Percentiles rank a stretch among this genome's conserved stretches.
phyloP scores from a whole-genome alignment of 2,329 filamentous ascomycete genomes.

The Calonectria fujianensis region DNA sequence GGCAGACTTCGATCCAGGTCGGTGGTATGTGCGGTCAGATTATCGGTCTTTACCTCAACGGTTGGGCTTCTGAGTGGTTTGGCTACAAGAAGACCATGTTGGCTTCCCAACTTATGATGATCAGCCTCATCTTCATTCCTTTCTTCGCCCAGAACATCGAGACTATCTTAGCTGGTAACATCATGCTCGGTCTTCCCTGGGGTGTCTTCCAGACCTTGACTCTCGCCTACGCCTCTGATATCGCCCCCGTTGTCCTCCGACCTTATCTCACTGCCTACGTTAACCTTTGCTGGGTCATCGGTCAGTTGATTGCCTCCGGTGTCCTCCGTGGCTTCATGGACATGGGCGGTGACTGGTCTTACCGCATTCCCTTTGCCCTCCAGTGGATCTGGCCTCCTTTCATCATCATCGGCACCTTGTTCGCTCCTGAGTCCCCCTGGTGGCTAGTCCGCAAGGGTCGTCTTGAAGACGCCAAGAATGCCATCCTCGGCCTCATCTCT shows the following conservation, averaged over 20 bases:
- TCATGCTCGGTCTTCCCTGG: slow-evolving; percentile 75
- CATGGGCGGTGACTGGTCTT: slow-evolving; percentile 65
- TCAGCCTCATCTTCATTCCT: slow-evolving; percentile 74
- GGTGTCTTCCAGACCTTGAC: slow-evolving; percentile 72
- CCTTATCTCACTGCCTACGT: slow-evolving; percentile 69
- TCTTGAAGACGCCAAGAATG: slow-evolving; percentile 44
- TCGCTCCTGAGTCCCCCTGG: slow-evolving; percentile 71
- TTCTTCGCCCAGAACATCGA: slow-evolving; percentile 75
- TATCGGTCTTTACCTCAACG: slow-evolving; percentile 77
- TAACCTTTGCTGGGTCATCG: slow-evolving; percentile 71
- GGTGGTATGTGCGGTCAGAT: slow-evolving; percentile 74
- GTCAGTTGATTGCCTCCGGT: slow-evolving; percentile 66
- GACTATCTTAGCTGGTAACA: slow-evolving; percentile 73
- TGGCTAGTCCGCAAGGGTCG: slow-evolving; percentile 63
- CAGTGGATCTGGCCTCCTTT: slow-evolving; percentile 70
- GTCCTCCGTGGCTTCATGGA: slow-evolving; percentile 65
- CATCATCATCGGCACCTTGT: slow-evolving; percentile 63
- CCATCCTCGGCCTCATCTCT: slow-evolving; percentile 53
- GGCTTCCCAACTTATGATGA: slow-evolving; percentile 68
- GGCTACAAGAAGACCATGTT: slow-evolving; percentile 78
- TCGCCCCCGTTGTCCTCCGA: slow-evolving; percentile 76
- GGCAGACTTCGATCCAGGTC: slow-evolving; percentile 61
- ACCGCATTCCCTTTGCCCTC: slow-evolving; percentile 68
- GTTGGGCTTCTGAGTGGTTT: slow-evolving; percentile 76
- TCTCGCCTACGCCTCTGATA: slow-evolving; percentile 79